Evolutionary conservation across 148 eudicot species (phyloP), one percentile per base, ranked within the genome.

Genomic region (Fagopyrum esculentum): DNA sequence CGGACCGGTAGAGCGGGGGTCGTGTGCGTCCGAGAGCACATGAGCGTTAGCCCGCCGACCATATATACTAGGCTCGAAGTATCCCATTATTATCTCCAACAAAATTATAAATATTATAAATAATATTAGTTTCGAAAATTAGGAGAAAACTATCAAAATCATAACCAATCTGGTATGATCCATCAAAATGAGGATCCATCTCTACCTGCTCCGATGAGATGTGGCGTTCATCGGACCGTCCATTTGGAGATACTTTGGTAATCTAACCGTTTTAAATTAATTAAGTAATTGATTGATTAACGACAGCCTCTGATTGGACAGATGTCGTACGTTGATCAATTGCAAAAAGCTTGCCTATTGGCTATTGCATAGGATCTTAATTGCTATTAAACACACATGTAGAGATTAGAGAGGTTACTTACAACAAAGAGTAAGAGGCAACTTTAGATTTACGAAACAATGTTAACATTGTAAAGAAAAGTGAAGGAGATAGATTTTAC

Each of bases 231-330:
- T 66, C 47, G 4, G 43, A 17, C 71, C 71, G 19, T 66, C 46
- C 71, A 66, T 40, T 43, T 66, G 47, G 71, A 66, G 4, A 66
- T 35, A 35, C 40, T 40, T 66, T 66, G 71, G 71, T 66, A 66
- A 66, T 66, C 71, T 66, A 66, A 13, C 71, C 22, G 68, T 61
- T 15, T 26, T 29, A 61, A 22, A 61, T 9, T 61, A 61, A 26
- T 54, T 9, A 29, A 6, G 26, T 29, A 29, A 61, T 29, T 60
- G 64, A 29, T 26, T 60, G 29, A 29, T 60, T 2, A 3, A 54
- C 1, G 68, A 29, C 68, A 61, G 0, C 43, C 43, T 61, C 29
- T 61, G 68, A 61, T 61, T 61, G 68, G 68, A 61, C 68, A 61
- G 43, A 9, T 61, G 68, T 61, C 68, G 68, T 40, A 61, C 30